Base-by-base conservation (phyloP, 257 asterid species). In the Fraxinus pennsylvanica region DNA sequence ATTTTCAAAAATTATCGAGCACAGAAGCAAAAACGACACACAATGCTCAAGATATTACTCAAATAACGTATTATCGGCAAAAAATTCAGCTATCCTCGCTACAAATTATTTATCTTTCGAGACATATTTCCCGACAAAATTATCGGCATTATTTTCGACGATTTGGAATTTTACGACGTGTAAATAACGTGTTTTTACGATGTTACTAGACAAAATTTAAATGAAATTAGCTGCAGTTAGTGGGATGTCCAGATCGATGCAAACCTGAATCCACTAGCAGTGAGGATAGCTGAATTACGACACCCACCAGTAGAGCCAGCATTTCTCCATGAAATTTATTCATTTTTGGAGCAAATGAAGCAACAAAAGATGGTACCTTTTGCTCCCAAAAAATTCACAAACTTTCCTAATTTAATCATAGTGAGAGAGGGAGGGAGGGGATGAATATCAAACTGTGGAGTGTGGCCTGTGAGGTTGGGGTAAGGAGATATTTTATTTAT, bases 11-110 rank as follows among this genome's bases (percentile, higher is more conserved):
- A 25, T 25, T 25, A 25, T 25, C 75, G 74, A 67, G 27, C 27
- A 25, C 27, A 25, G 27, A 25, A 25, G 27, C 27, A 25, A 25
- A 25, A 25, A 25, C 27, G 27, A 25, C 72, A 82, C 54, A 36
- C 85, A 68, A 80, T 85, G 82, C 79, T 6, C 76, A 59, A 73
- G 35, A 38, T 68, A 22, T 76, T 75, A 25, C 80, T 35, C 57
- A 57, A 74, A 0, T 25, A 25, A 25, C 27, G 27, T 25, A 25
- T 25, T 25, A 25, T 25, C 27, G 27, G 27, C 27, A 25, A 25
- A 25, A 25, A 25, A 25, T 25, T 25, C 27, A 25, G 27, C 27
- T 25, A 25, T 25, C 27, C 27, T 25, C 27, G 0, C 65, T 30
- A 27, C 68, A 38, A 21, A 38, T 59, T 59, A 22, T 21, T n/a